phyloP scores from a whole-genome alignment of 352 stramenopile species.

The Pythium dissotocum region DNA sequence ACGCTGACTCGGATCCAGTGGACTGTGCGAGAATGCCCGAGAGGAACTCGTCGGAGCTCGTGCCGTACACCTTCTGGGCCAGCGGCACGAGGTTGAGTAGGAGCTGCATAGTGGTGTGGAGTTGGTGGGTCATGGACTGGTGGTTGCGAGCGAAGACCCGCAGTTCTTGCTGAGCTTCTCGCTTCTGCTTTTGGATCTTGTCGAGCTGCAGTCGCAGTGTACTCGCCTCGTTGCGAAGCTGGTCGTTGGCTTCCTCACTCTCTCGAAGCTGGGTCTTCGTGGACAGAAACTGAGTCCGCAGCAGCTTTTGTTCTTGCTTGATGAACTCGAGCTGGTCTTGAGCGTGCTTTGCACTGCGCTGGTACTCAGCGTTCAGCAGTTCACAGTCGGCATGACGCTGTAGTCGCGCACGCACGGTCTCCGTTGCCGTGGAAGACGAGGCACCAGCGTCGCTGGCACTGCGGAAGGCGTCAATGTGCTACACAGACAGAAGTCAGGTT shows the following conservation, averaged over 20 bases:
- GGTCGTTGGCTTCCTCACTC: slow-evolving; percentile 42
- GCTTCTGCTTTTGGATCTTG: slow-evolving; percentile 43
- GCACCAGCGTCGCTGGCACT: not conserved
- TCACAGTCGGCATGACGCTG: slow-evolving; percentile 33
- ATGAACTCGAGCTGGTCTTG: slow-evolving; percentile 70
- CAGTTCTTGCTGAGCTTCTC: slow-evolving; percentile 57
- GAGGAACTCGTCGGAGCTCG: slow-evolving; percentile 59
- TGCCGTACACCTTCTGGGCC: slow-evolving; percentile 54
- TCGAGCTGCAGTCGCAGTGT: slow-evolving; percentile 38
- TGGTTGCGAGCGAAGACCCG: slow-evolving; percentile 64
- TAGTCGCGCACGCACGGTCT: slow-evolving; percentile 28
- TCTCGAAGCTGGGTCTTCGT: slow-evolving; percentile 52
- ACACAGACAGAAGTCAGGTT: not conserved
- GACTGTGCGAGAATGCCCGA: slow-evolving; percentile 54
- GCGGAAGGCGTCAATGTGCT: slow-evolving; percentile 22
- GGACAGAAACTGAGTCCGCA: slow-evolving; percentile 45
- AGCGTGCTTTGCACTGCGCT: slow-evolving; percentile 44
- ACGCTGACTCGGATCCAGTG: slow-evolving; percentile 28
- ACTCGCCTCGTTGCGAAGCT: slow-evolving; percentile 33
- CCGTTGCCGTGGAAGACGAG: slow-evolving; percentile 19
- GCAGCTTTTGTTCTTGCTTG: slow-evolving; percentile 52
- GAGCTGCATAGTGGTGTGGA: slow-evolving; percentile 76
- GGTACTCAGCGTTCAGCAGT: slow-evolving; percentile 30
- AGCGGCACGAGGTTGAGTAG: slow-evolving; percentile 70
- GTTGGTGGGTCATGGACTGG: slow-evolving; percentile 67